Conservation (phyloP, 139 green algal genomes). For the Marvania coccoides region DNA sequence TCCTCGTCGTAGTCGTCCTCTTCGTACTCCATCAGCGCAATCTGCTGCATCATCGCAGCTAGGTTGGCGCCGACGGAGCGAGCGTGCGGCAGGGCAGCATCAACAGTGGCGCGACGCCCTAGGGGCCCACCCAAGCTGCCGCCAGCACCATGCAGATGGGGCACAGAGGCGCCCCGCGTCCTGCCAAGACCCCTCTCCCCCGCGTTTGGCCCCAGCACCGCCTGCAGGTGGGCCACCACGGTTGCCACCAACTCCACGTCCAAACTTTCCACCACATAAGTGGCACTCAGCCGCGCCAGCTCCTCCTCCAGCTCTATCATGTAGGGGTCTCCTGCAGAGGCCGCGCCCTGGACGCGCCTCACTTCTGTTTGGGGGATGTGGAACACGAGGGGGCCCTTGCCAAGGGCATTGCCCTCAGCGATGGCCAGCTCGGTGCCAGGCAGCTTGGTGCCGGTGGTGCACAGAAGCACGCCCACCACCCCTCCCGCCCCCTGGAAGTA, state of each 20-base stretch:
- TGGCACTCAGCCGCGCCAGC: not conserved
- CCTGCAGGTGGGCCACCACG: conserved; percentile 17
- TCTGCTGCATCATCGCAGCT: conserved; percentile 1
- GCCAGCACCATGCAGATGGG: too few species aligned
- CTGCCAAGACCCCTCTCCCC: not conserved
- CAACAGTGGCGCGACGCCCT: not conserved
- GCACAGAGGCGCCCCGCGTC: not conserved
- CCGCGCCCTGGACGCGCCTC: not conserved
- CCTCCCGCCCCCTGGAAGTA: conserved; percentile 47
- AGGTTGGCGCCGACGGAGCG: not conserved
- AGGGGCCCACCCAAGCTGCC: too few species aligned
- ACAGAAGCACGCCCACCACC: conserved; percentile 32
- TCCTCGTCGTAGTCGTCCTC: not conserved
- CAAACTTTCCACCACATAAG: conserved; percentile 22
- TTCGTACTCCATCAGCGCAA: conserved; percentile 4
- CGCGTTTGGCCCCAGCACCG: conserved; percentile 5
- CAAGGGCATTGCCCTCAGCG: conserved; percentile 65
- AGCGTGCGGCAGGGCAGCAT: not conserved
- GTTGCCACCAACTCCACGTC: conserved; percentile 16
- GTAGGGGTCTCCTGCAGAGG: not conserved
- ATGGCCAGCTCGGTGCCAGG: conserved; percentile 24
- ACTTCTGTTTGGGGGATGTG: conserved; percentile 36
- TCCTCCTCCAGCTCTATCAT: conserved; percentile 15
- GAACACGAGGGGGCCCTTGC: conserved; percentile 71
- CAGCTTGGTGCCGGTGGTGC: conserved; percentile 24